Evolutionary conservation across 1,284 basidiomycete genomes (phyloP).

Genomic region (Entoloma clypeatum): DNA sequence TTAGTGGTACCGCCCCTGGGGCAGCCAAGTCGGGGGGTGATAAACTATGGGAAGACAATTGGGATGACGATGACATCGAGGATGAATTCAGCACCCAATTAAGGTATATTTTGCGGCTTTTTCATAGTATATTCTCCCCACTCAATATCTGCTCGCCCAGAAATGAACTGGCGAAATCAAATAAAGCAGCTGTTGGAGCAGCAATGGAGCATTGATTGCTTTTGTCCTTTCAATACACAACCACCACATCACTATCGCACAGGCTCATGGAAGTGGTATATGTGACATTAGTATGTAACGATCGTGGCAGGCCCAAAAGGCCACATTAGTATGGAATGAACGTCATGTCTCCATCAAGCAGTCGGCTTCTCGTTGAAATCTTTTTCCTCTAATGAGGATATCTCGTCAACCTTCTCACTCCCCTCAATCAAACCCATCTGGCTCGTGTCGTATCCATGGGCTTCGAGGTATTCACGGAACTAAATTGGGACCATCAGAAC

Average conservation of each 20-base stretch:
- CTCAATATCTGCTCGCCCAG: conserved; percentile 31
- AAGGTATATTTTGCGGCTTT: conserved; percentile 52
- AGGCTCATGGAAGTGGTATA: no score
- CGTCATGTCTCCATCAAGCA: conserved; percentile 1
- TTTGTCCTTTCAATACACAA: not conserved
- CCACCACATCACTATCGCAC: no score
- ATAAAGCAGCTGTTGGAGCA: conserved; percentile 38
- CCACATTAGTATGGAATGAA: no score
- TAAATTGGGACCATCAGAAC: conserved; percentile 22
- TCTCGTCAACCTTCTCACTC: conserved; percentile 9
- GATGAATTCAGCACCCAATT: conserved; percentile 96
- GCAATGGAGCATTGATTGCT: conserved; percentile 53
- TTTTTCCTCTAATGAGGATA: conserved; percentile 17
- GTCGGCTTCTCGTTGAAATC: no score
- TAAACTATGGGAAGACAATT: conserved; percentile 98
- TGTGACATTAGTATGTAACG: no score
- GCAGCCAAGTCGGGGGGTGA: conserved; percentile 71
- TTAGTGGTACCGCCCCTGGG: conserved; percentile 67
- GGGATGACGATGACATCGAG: conserved; percentile 99
- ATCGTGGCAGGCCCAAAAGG: no score
- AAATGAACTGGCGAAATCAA: conserved; percentile 64
- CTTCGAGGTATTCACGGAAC: conserved; percentile 80
- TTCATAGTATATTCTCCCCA: conserved; percentile 6
- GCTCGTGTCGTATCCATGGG: conserved; percentile 72
- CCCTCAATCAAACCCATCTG: conserved; percentile 52